Conservation (phyloP, 169 alveolate species). For the Eimeria tenella region DNA sequence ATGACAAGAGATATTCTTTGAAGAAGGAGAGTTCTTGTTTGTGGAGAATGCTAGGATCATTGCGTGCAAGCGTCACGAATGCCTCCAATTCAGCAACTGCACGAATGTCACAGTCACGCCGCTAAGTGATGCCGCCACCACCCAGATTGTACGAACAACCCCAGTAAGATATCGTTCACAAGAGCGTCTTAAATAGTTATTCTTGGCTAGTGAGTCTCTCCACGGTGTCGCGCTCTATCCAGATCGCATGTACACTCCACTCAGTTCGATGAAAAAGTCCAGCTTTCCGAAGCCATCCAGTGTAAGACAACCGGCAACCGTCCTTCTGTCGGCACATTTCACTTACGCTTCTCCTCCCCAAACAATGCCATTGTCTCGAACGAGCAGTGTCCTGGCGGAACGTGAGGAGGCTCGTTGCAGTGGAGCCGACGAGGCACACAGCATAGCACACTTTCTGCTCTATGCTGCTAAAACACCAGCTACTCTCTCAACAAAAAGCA, state of each 20-base stretch:
- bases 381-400: neutral
- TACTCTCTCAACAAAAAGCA: too few species aligned
- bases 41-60: conserved; percentile 83
- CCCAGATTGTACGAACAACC: neutral
- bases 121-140: neutral
- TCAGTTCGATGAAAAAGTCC: too few species aligned
- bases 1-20: conserved; percentile 82
- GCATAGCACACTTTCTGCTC: neutral
- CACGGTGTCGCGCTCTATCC: too few species aligned
- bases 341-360: conserved; percentile 55
- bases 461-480: neutral
- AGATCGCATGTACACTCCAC: too few species aligned
- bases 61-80: conserved; percentile 81
- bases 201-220: too few species aligned
- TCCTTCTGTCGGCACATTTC: neutral
- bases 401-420: neutral
- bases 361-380: conserved; percentile 37
- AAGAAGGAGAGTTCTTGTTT: conserved; percentile 84
- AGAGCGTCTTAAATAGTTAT: too few species aligned
- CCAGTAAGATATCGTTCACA: too few species aligned
- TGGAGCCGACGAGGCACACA: neutral
- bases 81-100: conserved; percentile 85
- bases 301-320: neutral
- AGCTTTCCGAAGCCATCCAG: too few species aligned
- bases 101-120: neutral